Evolutionary conservation across 2,329 filamentous ascomycete species (phyloP).

Genomic region (Emergomyces pasteurianus): DNA sequence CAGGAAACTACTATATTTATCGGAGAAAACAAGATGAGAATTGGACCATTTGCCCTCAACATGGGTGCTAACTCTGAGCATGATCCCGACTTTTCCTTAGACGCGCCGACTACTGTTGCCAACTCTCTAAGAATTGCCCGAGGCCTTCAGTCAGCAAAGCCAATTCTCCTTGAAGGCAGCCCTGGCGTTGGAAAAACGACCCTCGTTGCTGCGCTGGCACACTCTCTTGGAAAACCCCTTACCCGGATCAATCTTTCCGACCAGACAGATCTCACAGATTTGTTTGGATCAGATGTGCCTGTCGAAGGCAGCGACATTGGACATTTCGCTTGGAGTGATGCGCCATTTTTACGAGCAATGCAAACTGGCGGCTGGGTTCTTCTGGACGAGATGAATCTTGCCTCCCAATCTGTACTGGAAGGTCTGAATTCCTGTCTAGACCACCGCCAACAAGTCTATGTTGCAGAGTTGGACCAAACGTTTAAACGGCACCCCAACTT

Average conservation of each 20-base stretch:
- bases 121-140: slow-evolving; percentile 88
- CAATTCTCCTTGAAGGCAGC: slow-evolving; percentile 87
- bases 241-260: slow-evolving; percentile 96
- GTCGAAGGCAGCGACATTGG: slow-evolving; percentile 86
- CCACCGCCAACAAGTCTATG: slow-evolving; percentile 88
- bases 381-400: slow-evolving; percentile 96
- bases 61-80: slow-evolving; percentile 39
- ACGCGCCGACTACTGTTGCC: slow-evolving; percentile 75
- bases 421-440: slow-evolving; percentile 94
- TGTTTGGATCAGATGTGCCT: slow-evolving; percentile 93
- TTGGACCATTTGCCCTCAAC: slow-evolving; percentile 64
- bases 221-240: slow-evolving; percentile 65
- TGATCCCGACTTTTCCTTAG: slow-evolving; percentile 60
- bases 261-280: slow-evolving; percentile 92
- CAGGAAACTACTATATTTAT: slow-evolving; percentile 48
- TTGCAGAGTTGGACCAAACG: slow-evolving; percentile 87
- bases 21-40: slow-evolving; percentile 43
- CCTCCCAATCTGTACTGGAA: slow-evolving; percentile 91
- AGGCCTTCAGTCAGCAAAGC: slow-evolving; percentile 77
- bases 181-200: slow-evolving; percentile 98
- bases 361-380: slow-evolving; percentile 94
- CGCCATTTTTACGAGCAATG: slow-evolving; percentile 92
- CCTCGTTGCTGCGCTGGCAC: slow-evolving; percentile 72
- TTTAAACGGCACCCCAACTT: slow-evolving; percentile 85
- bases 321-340: slow-evolving; percentile 89